Base-by-base conservation (phyloP, 177 flowering plant species). In the Vitis hybrid region DNA sequence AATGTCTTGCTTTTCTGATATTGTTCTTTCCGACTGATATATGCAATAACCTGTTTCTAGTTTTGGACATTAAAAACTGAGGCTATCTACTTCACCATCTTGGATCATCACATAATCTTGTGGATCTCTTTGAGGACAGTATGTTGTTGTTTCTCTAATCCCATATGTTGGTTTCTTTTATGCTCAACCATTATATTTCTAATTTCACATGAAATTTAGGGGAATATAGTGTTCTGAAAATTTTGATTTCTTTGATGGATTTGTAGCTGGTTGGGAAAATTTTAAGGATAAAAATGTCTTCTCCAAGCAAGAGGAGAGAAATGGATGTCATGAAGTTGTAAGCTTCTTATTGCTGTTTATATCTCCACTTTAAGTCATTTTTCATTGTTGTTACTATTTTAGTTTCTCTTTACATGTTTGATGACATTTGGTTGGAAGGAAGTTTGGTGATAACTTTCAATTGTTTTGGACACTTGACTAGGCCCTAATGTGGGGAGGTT, bases 321-420 rank as follows among this genome's bases (percentile, higher is more conserved):
- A 88, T 88, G 94, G 97, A 91, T 82, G 91, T 91, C 71, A 91
- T 91, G 94, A 91, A 89, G 74, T 66, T 89, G 97, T 91, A 80
- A 84, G 89, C 71, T 63, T 72, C 56, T 35, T 48, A 24, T 16
- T 35, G 0, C n/a, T 48, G 11, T 51, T 65, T 14, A 15, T 11
- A 52, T 49, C 16, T 63, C 18, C 48, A n/a, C 52, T 51, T 67
- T 7, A 56, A 4, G 2, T 56, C 27, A 2, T 6, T 1, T 51
- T 2, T 56, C 18, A 2, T 5, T 35, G 16, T 27, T 68, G 56
- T 15, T 54, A 54, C 56, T 24, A 15, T 15, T 46, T n/a, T 9
- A 19, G 15, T 11, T 54, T 18, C 9, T 32, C 11, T 56, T 2
- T 24, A 24, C 27, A 24, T 24, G 27, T 24, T 35, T 35, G 46